Evolutionary conservation across 352 stramenopile genomes (phyloP), one percentile per base, ranked within the genome.

Genomic region (Globisporangium rhizosaccharum): DNA sequence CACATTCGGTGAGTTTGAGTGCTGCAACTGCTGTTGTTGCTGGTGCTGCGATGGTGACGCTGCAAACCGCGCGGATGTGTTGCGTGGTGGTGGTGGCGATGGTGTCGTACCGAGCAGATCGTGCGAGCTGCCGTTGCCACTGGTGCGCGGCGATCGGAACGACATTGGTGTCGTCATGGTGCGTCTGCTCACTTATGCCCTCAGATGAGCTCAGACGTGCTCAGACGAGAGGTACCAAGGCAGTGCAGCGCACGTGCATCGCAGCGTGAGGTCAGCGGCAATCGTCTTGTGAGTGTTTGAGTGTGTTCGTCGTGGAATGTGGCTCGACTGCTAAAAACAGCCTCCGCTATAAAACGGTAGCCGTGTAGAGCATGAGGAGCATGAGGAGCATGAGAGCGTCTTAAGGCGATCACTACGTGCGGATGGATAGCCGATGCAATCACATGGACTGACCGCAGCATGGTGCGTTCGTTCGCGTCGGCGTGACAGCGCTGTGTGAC

Each of bases 1-100:
- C n/a, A 15, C 53, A 45, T 59, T 48, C 0, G 63, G 59, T 0
- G 63, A 70, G 23, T 53, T 17, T 15, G 20, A 12, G 1, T 49
- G 41, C 3, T 37, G 57, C 26, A 5, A 17, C 7, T 30, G 42
- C 20, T 28, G 46, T 5, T 44, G 46, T 23, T 46, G 56, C 0
- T 51, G 37, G 17, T 33, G 25, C 14, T 8, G 25, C 20, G 42
- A 7, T 20, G 57, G 36, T 18, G 57, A 25, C 15, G 28, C 45
- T 18, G 45, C 39, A 6, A 52, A 18, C 12, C 48, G 53, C 23
- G 20, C 23, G 10, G 49, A 41, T 39, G 26, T 11, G 17, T 53
- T 50, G n/a, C 52, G 41, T 20, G 30, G 42, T 2, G 41, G 39
- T 5, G 57, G 51, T n/a, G 57, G 51, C 3, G 51, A 63, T 23